Evolutionary conservation across 257 asterid genomes (phyloP).

Genomic region (Paraleonurus japonicus): DNA sequence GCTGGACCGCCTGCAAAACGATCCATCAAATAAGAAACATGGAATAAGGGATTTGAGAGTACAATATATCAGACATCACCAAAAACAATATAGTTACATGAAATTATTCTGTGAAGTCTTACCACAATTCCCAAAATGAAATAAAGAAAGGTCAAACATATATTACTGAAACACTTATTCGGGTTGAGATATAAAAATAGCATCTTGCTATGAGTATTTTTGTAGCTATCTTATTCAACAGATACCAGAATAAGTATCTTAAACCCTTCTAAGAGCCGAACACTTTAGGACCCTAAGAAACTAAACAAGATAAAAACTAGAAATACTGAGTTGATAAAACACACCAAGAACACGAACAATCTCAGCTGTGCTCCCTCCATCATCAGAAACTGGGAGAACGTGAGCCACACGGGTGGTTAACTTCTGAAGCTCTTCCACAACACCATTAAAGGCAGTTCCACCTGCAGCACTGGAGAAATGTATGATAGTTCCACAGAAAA

Average conservation of each 20-base stretch:
- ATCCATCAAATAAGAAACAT: constrained; percentile 13
- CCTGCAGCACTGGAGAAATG: constrained; percentile 51
- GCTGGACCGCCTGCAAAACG: constrained; percentile 89
- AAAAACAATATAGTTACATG: background rate
- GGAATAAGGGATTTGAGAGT: background rate
- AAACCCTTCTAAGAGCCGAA: background rate
- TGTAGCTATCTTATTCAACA: background rate
- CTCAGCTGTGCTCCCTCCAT: constrained; percentile 99
- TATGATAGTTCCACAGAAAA: constrained; percentile 13
- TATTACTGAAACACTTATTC: constrained; percentile 1
- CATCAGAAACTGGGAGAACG: constrained; percentile 97
- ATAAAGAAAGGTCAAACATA: background rate
- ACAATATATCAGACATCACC: background rate
- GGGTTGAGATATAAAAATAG: background rate
- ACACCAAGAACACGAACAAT: constrained; percentile 97
- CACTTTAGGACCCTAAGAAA: background rate
- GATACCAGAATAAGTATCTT: background rate
- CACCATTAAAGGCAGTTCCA: constrained; percentile 98
- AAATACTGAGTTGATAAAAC: constrained; percentile 25
- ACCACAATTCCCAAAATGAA: constrained; percentile 1
- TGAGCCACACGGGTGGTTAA: constrained; percentile 89
- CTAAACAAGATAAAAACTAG: background rate
- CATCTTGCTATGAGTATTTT: background rate
- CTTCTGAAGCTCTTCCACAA: constrained; percentile 89
- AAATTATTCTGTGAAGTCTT: background rate